Percentiles rank a stretch among this genome's conserved stretches.
These are phyloP conservation scores for Graphilbum ipis-grandicollis DNA, from an alignment of 2,329 filamentous ascomycete genomes.

Conservation along the genomic window DNA sequence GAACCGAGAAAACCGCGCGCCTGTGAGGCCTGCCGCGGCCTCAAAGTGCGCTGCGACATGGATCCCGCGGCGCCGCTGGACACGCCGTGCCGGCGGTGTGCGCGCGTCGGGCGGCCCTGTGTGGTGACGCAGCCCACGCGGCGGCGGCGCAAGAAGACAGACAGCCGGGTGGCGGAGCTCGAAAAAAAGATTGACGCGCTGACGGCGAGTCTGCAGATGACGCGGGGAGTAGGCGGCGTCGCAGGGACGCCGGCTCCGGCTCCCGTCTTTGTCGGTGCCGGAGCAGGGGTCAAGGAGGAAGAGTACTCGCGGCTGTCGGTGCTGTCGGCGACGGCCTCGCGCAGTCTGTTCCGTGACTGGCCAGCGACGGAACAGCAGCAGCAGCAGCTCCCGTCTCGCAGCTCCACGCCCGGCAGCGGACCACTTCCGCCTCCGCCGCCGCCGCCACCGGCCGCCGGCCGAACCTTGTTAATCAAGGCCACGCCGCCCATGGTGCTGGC, in stretches of 20 bases:
- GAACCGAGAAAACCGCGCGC: constrained; percentile 53
- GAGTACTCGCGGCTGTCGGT: too few relatives aligned
- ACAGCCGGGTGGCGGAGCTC: constrained; percentile 73
- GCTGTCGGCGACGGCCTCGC: too few relatives aligned
- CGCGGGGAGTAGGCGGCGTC: constrained; percentile 8
- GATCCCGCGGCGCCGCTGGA: constrained; percentile 39
- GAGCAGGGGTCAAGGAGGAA: too few relatives aligned
- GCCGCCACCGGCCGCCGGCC: too few relatives aligned
- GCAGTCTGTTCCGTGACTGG: too few relatives aligned
- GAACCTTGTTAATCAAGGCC: too few relatives aligned
- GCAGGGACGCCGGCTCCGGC: neutral
- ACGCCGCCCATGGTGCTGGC: constrained; percentile 13
- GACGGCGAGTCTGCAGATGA: constrained; percentile 59
- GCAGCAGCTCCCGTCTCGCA: neutral
- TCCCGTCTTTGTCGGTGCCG: too few relatives aligned
- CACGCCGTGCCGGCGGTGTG: constrained; percentile 56
- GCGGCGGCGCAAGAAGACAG: constrained; percentile 83
- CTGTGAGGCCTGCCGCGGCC: constrained; percentile 57
- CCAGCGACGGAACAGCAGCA: neutral
- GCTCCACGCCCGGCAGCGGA: too few relatives aligned
- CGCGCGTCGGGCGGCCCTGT: constrained; percentile 63
- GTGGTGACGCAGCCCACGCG: constrained; percentile 56
- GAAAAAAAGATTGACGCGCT: constrained; percentile 86
- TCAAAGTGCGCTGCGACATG: constrained; percentile 76
- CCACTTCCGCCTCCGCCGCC: neutral